phyloP scores from a whole-genome alignment of 306 rosid species.

The Prosopis cineraria region DNA sequence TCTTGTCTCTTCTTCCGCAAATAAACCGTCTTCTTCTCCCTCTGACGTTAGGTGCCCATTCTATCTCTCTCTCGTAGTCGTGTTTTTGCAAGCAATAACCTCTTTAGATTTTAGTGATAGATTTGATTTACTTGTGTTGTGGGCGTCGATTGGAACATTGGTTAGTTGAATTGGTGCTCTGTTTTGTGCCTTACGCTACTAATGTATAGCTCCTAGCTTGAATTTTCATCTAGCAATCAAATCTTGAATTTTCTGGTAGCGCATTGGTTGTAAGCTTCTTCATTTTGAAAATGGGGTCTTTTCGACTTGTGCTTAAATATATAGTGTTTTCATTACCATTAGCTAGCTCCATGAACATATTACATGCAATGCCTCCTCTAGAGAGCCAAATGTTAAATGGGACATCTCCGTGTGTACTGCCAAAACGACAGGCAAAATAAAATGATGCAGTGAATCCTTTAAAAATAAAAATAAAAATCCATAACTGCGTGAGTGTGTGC shows the following conservation, averaged over 20 bases:
- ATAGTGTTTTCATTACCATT: neutral
- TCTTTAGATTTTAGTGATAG: neutral
- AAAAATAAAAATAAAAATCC: too few relatives aligned
- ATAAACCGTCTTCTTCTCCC: slow-evolving; percentile 71
- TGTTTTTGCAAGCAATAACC: neutral
- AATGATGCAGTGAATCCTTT: neutral
- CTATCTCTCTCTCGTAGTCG: neutral
- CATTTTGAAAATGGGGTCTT: neutral
- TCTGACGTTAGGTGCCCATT: slow-evolving; percentile 64
- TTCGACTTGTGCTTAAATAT: neutral
- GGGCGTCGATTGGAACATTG: slow-evolving; percentile 1
- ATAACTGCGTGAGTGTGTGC: neutral
- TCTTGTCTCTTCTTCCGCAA: slow-evolving; percentile 64
- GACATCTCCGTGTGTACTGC: neutral
- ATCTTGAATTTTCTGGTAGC: neutral
- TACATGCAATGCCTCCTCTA: neutral
- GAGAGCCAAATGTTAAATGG: slow-evolving; percentile 5
- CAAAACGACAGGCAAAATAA: neutral
- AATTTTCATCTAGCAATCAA: neutral
- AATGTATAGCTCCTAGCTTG: neutral
- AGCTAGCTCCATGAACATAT: neutral
- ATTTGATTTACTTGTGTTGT: neutral
- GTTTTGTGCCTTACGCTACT: neutral
- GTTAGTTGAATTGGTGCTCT: slow-evolving; percentile 4
- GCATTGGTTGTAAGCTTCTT: neutral